Evolutionary conservation across 1,284 basidiomycete genomes (phyloP).

Genomic region (Ceratobasidium sp.): DNA sequence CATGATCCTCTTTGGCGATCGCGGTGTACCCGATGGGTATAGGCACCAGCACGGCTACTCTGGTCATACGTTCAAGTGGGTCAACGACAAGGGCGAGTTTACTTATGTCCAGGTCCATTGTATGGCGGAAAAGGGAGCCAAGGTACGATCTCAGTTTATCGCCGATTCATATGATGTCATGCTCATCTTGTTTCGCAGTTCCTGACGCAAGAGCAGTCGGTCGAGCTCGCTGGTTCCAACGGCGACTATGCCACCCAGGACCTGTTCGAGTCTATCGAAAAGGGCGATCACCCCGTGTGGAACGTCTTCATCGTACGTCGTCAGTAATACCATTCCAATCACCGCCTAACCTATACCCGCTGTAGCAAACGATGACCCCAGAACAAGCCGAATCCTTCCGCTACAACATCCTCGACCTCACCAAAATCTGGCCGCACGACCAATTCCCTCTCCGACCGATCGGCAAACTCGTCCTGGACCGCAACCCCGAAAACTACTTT

Average conservation of each 20-base stretch:
- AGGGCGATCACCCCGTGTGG: conserved; percentile 83
- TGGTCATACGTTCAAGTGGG: conserved; percentile 92
- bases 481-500: conserved; percentile 89
- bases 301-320: conserved; percentile 76
- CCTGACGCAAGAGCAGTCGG: conserved; percentile 71
- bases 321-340: not conserved
- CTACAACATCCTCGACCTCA: conserved; percentile 91
- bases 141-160: conserved; percentile 58
- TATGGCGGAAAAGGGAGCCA: conserved; percentile 81
- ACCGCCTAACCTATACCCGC: not conserved
- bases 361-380: conserved; percentile 88
- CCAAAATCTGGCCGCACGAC: conserved; percentile 88
- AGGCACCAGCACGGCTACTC: conserved; percentile 91
- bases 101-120: conserved; percentile 88
- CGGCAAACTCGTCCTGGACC: conserved; percentile 89
- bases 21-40: conserved; percentile 90
- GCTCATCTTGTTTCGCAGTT: conserved; percentile 62
- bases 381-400: conserved; percentile 92
- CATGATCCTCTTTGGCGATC: conserved; percentile 90
- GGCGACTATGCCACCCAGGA: conserved; percentile 85
- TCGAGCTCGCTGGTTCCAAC: conserved; percentile 76
- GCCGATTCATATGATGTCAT: conserved; percentile 8
- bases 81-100: conserved; percentile 85
- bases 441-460: conserved; percentile 90
- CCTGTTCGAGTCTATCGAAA: conserved; percentile 86